These are phyloP conservation scores for Oryza glumipatula DNA, from an alignment of 176 grass and related monocot species.

Conservation along the genomic window DNA sequence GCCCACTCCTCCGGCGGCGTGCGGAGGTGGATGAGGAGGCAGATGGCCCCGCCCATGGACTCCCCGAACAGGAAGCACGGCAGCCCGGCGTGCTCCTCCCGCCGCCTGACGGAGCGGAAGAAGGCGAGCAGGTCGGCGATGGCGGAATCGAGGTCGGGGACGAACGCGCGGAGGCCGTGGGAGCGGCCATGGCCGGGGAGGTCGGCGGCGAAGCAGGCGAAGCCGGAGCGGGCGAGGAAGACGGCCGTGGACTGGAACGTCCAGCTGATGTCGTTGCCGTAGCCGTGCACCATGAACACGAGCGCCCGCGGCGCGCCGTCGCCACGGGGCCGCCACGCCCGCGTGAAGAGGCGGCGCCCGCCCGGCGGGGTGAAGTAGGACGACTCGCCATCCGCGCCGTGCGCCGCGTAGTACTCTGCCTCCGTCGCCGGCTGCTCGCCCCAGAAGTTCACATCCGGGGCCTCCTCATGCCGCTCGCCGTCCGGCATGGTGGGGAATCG, in stretches of 20 bases:
- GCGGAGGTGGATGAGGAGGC: conserved; percentile 80
- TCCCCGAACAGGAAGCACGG: conserved; percentile 82
- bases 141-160: conserved; percentile 64
- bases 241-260: conserved; percentile 79
- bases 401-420: conserved; percentile 68
- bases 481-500: conserved; percentile 40
- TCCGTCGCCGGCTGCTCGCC: conserved; percentile 71
- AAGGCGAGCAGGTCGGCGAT: conserved; percentile 63
- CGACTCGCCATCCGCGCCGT: conserved; percentile 51
- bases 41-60: conserved; percentile 89
- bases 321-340: conserved; percentile 53
- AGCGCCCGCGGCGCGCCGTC: conserved; percentile 43
- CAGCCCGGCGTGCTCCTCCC: conserved; percentile 41
- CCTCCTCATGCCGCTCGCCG: conserved; percentile 8
- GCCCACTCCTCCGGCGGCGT: conserved; percentile 59
- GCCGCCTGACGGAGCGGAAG: conserved; percentile 57
- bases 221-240: conserved; percentile 81
- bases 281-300: conserved; percentile 92
- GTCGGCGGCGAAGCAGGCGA: conserved; percentile 85
- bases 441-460: conserved; percentile 59
- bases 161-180: conserved; percentile 72
- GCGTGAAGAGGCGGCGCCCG: conserved; percentile 70
- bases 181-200: conserved; percentile 90
- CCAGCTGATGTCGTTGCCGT: conserved; percentile 95
- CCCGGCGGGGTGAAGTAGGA: conserved; percentile 55